Evolutionary conservation across 2,329 filamentous ascomycete species (phyloP).

Genomic region (Epichloe elymi): DNA sequence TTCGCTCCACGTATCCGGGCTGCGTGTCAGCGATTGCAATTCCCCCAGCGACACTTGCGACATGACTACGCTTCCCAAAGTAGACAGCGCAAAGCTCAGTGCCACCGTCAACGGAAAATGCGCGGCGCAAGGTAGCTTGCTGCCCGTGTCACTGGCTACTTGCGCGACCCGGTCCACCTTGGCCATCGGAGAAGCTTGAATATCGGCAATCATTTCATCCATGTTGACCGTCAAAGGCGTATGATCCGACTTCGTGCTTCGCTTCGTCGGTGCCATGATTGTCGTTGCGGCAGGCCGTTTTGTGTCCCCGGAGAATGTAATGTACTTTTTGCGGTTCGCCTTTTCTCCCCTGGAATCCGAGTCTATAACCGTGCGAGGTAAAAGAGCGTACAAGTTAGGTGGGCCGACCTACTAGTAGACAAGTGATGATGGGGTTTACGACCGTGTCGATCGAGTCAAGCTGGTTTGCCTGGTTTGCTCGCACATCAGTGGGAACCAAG

Average conservation of each 20-base stretch:
- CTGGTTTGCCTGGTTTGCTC: background rate
- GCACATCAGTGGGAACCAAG: conserved; percentile 2
- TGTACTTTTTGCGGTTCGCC: background rate
- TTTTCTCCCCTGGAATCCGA: background rate
- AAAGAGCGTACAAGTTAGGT: background rate
- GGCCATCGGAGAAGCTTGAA: conserved; percentile 5
- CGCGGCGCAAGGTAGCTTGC: conserved; percentile 28
- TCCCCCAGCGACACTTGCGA: conserved; percentile 49
- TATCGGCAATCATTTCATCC: background rate
- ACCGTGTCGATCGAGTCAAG: background rate
- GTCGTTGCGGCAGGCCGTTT: background rate
- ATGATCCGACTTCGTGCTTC: conserved; percentile 10
- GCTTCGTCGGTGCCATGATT: conserved; percentile 11
- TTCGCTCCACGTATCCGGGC: conserved; percentile 48
- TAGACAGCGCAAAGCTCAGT: conserved; percentile 48
- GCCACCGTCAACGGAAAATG: conserved; percentile 40
- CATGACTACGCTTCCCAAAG: conserved; percentile 49
- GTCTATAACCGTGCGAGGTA: background rate
- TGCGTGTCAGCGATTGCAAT: conserved; percentile 53
- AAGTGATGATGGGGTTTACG: background rate
- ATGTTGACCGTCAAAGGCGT: conserved; percentile 6
- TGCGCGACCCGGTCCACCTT: conserved; percentile 6
- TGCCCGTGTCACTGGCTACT: background rate
- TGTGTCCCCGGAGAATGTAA: background rate
- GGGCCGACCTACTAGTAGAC: background rate